Evolutionary conservation across 1,284 basidiomycete genomes (phyloP).

Genomic region (Amylostereum areolatum): DNA sequence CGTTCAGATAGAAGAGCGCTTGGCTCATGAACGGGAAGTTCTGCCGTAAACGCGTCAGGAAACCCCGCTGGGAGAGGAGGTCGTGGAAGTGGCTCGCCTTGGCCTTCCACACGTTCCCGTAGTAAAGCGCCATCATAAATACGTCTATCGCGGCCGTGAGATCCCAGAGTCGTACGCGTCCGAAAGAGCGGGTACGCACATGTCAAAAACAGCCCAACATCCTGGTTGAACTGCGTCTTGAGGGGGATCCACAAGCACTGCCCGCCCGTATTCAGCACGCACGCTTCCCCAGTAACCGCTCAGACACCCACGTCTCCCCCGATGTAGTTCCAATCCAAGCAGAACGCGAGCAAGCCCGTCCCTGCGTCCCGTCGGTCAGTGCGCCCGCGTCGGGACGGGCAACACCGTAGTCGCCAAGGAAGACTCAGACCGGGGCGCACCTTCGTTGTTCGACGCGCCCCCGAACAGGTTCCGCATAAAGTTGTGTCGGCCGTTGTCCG

Average conservation of each 20-base stretch:
- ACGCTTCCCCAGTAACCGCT: slow-evolving; percentile 2
- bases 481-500: slow-evolving; percentile 38
- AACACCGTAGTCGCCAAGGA: no score
- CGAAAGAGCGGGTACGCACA: slow-evolving; percentile 10
- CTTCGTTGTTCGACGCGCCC: slow-evolving; percentile 38
- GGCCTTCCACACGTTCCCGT: slow-evolving; percentile 27
- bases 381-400: no score
- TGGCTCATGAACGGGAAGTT: slow-evolving; percentile 40
- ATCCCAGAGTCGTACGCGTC: slow-evolving; percentile 10
- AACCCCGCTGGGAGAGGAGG: neutral
- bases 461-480: slow-evolving; percentile 59
- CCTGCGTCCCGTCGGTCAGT: slow-evolving; percentile 17
- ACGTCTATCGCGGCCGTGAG: slow-evolving; percentile 17
- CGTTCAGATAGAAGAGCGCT: slow-evolving; percentile 33
- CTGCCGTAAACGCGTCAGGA: slow-evolving; percentile 8
- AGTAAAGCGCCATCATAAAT: slow-evolving; percentile 21
- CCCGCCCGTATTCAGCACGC: slow-evolving; percentile 3
- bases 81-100: slow-evolving; percentile 2
- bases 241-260: slow-evolving; percentile 36
- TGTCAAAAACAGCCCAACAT: slow-evolving; percentile 24
- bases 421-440: slow-evolving; percentile 17
- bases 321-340: slow-evolving; percentile 56
- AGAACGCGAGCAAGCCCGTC: slow-evolving; percentile 43
- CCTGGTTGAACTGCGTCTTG: slow-evolving; percentile 24
- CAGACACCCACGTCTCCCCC: slow-evolving; percentile 28